Conservation (phyloP, 2,329 filamentous ascomycete species). For the Pestalotiopsis sp. region DNA sequence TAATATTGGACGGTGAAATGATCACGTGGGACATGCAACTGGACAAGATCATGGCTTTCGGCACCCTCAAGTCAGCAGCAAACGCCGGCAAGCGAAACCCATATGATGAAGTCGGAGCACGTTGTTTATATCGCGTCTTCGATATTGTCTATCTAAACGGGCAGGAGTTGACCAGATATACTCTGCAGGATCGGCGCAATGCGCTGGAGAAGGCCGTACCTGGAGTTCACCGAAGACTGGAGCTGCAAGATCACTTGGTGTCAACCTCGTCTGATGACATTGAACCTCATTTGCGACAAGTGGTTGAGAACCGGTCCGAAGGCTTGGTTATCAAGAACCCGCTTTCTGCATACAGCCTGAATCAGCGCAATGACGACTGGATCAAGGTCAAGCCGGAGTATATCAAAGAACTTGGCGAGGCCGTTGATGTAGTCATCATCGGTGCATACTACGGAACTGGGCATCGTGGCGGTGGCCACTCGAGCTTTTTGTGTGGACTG, state of each 20-base stretch:
- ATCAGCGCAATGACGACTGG: conserved; percentile 93
- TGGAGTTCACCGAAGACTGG: conserved; percentile 72
- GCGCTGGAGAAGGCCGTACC: conserved; percentile 73
- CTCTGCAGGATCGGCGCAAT: conserved; percentile 74
- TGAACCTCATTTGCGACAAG: conserved; percentile 75
- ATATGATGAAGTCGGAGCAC: conserved; percentile 60
- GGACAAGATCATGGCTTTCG: conserved; percentile 85
- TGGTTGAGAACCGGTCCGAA: conserved; percentile 85
- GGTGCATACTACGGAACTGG: conserved; percentile 94
- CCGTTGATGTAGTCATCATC: conserved; percentile 84
- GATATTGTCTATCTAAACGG: conserved; percentile 91
- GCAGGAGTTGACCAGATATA: conserved; percentile 76
- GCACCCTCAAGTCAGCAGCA: conserved; percentile 89
- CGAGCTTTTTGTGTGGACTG: conserved; percentile 88
- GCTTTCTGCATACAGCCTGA: conserved; percentile 79
- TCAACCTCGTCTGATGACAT: conserved; percentile 71
- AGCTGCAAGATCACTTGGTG: conserved; percentile 73
- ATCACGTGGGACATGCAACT: conserved; percentile 92
- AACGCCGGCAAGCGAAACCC: conserved; percentile 76
- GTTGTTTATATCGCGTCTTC: conserved; percentile 83
- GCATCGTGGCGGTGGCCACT: conserved; percentile 75
- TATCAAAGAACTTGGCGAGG: conserved; percentile 94
- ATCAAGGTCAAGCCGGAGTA: conserved; percentile 99
- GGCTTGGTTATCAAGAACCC: conserved; percentile 95
- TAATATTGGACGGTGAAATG: conserved; percentile 98